Evolutionary conservation across 2,329 filamentous ascomycete species (phyloP).

Genomic region (Rhynchosporium secalis): DNA sequence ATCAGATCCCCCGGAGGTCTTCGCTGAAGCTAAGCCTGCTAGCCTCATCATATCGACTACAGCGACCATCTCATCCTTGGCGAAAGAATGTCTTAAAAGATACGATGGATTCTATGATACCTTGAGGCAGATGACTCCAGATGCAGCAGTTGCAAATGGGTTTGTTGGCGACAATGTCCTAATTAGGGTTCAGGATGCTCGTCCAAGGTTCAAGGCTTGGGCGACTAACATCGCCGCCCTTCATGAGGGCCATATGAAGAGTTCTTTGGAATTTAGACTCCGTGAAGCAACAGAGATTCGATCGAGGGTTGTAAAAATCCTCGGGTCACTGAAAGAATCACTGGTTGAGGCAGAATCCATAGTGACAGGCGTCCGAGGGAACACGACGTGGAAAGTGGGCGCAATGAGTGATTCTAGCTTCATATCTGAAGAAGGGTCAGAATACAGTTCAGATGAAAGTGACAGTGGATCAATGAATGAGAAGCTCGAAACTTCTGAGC

Average conservation of each 20-base stretch:
- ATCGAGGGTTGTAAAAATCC: conserved; percentile 26
- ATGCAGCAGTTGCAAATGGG: conserved; percentile 9
- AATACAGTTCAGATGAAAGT: conserved; percentile 18
- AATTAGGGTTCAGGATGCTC: conserved; percentile 19
- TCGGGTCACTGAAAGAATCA: conserved; percentile 29
- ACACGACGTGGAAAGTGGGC: conserved; percentile 27
- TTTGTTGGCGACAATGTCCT: conserved; percentile 23
- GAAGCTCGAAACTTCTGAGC: conserved; percentile 27
- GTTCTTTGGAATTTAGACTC: conserved; percentile 32
- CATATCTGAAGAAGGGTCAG: neutral
- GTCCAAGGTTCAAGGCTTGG: conserved; percentile 32
- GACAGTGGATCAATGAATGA: neutral
- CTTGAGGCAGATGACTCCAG: neutral
- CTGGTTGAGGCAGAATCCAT: conserved; percentile 28
- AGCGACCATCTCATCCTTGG: conserved; percentile 1
- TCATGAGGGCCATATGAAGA: conserved; percentile 19
- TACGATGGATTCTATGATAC: conserved; percentile 2
- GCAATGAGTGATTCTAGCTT: conserved; percentile 26
- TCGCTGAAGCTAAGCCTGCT: neutral
- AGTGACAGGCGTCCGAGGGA: conserved; percentile 22
- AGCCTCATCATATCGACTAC: neutral
- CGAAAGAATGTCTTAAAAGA: neutral
- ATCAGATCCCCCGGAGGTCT: neutral
- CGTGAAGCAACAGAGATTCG: conserved; percentile 30
- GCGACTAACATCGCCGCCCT: conserved; percentile 32